A percentile compares a stretch with the other conserved stretches of the same genome.
Conservation (phyloP, 345 rosid genomes). For the Linum usitatissimum region DNA sequence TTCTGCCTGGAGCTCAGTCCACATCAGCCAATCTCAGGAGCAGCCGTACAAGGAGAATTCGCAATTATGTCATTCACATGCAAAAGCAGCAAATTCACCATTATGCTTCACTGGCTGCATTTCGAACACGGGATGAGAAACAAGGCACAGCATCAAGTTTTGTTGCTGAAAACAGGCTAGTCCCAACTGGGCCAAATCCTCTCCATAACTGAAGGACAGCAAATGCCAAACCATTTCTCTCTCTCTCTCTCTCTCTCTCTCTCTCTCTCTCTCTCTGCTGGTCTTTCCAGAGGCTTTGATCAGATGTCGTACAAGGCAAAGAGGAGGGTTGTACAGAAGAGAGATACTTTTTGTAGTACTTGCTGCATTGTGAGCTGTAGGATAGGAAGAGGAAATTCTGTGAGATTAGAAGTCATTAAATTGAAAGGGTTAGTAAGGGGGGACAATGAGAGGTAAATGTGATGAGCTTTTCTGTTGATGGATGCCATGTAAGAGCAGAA, state of each 20-base stretch:
- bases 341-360: background rate
- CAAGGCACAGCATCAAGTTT: background rate
- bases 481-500: background rate
- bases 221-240: background rate
- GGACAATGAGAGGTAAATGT: background rate
- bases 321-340: background rate
- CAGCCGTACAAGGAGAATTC: background rate
- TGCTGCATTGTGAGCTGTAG: background rate
- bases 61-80: background rate
- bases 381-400: background rate
- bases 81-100: background rate
- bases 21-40: background rate
- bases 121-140: background rate
- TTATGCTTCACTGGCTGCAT: background rate
- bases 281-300: background rate
- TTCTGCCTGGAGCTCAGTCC: background rate
- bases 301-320: background rate
- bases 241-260: background rate
- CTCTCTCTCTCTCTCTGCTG: background rate
- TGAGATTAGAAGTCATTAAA: background rate
- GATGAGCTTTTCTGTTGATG: background rate
- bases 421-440: background rate
- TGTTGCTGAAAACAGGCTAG: background rate
- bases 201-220: background rate
- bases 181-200: background rate